phyloP scores from a whole-genome alignment of 495 filamentous ascomycete species.

The Chaetomium tenue region DNA sequence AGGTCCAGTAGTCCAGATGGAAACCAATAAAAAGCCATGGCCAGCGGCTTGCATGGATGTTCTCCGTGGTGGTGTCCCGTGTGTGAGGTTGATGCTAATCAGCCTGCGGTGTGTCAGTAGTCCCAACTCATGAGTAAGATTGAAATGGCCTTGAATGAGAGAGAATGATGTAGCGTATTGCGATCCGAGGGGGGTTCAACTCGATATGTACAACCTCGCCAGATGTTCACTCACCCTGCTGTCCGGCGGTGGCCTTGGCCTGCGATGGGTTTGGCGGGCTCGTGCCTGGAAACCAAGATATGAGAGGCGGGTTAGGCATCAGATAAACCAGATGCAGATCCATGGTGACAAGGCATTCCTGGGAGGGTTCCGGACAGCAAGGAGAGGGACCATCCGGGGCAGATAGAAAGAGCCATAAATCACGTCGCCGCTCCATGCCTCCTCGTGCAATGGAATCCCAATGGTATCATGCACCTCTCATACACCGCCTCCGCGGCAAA shows the following conservation, averaged over 20 bases:
- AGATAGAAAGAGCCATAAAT: conserved; percentile 21
- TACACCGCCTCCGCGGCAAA: conserved; percentile 18
- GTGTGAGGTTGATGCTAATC: not conserved
- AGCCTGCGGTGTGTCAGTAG: conserved; percentile 33
- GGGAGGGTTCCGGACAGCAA: conserved; percentile 37
- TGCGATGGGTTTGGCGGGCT: conserved; percentile 31
- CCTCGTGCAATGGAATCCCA: conserved; percentile 24
- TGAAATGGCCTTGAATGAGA: conserved; percentile 17
- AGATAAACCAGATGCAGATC: conserved; percentile 11
- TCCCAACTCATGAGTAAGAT: conserved; percentile 16
- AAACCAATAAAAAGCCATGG: conserved; percentile 7
- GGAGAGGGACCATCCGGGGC: conserved; percentile 23
- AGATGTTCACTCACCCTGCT: conserved; percentile 49
- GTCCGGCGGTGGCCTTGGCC: conserved; percentile 41
- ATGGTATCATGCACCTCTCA: conserved; percentile 31
- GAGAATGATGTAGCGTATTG: conserved; percentile 34
- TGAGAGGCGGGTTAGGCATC: not conserved
- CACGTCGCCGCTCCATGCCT: conserved; percentile 22
- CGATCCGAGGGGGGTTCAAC: conserved; percentile 34
- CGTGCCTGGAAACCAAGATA: conserved; percentile 17
- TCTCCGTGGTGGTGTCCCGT: not conserved
- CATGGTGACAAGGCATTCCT: conserved; percentile 18
- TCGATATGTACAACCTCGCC: conserved; percentile 48
- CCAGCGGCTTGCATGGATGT: not conserved
- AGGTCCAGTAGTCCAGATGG: not conserved